A percentile compares a stretch with the other conserved stretches of the same genome.
Evolutionary conservation across 2,329 filamentous ascomycete genomes (phyloP).

Genomic region (Pseudogymnoascus sp.): DNA sequence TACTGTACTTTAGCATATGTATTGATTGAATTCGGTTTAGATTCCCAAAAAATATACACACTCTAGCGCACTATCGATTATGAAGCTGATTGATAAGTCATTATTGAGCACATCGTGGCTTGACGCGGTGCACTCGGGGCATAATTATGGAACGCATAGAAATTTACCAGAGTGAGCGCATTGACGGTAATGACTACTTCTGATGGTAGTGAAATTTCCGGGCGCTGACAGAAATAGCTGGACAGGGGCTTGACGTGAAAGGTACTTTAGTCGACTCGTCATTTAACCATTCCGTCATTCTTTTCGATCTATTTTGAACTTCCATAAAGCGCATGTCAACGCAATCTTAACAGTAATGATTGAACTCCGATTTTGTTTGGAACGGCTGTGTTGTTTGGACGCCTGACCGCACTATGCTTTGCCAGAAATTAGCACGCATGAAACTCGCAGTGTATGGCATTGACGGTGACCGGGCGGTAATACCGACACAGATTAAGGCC

Average conservation of each 20-base stretch:
- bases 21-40: conserved; percentile 5
- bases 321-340: conserved; percentile 3
- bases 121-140: not conserved
- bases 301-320: not conserved
- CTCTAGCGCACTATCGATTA: not conserved
- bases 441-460: conserved; percentile 1
- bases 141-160: not conserved
- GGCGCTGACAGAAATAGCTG: not conserved
- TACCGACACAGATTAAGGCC: conserved; percentile 7
- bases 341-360: conserved; percentile 2
- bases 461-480: conserved; percentile 1
- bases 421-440: conserved; percentile 5
- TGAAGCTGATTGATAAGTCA: not conserved
- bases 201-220: conserved; percentile 4
- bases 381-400: conserved; percentile 3
- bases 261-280: not conserved
- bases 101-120: not conserved
- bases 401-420: conserved; percentile 6
- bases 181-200: not conserved
- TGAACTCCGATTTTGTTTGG: conserved; percentile 1
- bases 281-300: not conserved
- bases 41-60: conserved; percentile 4
- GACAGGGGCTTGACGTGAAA: not conserved
- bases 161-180: not conserved
- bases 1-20: conserved; percentile 10